Percentiles rank a stretch among this genome's conserved stretches.
phyloP scores from a whole-genome alignment of 768 basidiomycete species.

The Macrolepiota dolichaula region DNA sequence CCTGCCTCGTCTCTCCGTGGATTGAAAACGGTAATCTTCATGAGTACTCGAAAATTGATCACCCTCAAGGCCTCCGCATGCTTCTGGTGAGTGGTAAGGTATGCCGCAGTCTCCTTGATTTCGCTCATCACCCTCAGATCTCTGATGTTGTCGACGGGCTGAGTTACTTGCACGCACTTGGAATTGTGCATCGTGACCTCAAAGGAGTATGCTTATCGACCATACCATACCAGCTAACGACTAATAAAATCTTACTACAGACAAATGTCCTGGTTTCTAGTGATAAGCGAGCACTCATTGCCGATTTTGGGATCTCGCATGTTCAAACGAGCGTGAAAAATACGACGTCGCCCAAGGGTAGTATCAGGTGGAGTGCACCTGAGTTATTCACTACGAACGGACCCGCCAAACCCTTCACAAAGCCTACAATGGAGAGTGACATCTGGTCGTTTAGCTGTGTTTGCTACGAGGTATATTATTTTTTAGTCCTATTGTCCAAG shows the following conservation, averaged over 20 bases:
- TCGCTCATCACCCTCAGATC: background rate
- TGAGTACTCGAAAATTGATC: background rate
- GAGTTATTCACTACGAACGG: background rate
- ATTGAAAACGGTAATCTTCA: background rate
- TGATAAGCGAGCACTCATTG: background rate
- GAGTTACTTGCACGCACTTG: background rate
- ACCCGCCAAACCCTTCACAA: no score
- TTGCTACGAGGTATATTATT: background rate
- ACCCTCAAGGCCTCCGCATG: constrained; percentile 9
- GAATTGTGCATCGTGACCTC: constrained; percentile 1
- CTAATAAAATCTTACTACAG: background rate
- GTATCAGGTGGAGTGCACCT: background rate
- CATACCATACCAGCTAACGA: background rate
- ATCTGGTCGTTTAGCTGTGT: background rate
- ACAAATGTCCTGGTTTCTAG: background rate
- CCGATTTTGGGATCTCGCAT: background rate
- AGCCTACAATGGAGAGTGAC: background rate
- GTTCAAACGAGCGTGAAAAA: background rate
- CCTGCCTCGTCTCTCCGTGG: background rate
- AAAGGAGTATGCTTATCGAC: background rate
- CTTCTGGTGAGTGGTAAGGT: constrained; percentile 10
- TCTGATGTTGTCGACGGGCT: background rate
- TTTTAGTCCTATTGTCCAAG: background rate
- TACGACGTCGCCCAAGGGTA: background rate
- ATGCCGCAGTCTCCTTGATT: background rate